These are phyloP conservation scores for Fusarium nematophilum DNA, from an alignment of 2,329 filamentous ascomycete genomes.

Conservation along the genomic window DNA sequence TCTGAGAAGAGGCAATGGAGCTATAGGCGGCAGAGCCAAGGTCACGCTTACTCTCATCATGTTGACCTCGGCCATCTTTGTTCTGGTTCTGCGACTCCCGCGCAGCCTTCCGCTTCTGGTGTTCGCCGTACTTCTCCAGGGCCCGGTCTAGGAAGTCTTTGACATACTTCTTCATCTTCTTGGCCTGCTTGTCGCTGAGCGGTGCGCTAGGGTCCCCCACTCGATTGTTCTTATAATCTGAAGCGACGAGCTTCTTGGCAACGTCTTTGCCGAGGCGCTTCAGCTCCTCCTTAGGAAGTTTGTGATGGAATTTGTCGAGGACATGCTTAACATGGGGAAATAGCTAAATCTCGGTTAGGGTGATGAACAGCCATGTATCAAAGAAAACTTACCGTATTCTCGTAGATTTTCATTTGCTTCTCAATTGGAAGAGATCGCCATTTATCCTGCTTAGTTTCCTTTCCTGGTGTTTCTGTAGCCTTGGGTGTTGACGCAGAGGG, in stretches of 20 bases:
- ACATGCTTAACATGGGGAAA: conserved; percentile 88
- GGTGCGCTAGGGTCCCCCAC: conserved; percentile 79
- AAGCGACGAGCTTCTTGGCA: conserved; percentile 88
- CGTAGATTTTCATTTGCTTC: conserved; percentile 95
- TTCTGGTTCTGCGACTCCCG: conserved; percentile 44
- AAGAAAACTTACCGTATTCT: conserved; percentile 79
- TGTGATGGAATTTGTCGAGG: conserved; percentile 86
- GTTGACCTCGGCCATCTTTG: conserved; percentile 18
- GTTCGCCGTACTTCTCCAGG: conserved; percentile 76
- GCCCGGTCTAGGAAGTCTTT: conserved; percentile 90
- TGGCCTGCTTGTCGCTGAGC: conserved; percentile 81
- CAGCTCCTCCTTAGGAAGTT: conserved; percentile 82
- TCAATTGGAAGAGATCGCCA: conserved; percentile 78
- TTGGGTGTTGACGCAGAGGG: conserved; percentile 73
- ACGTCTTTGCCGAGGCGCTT: conserved; percentile 74
- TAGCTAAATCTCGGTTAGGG: conserved; percentile 64
- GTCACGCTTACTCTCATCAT: conserved; percentile 13
- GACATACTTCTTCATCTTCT: conserved; percentile 85
- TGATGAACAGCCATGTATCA: too few relatives aligned
- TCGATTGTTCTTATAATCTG: conserved; percentile 91
- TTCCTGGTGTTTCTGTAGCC: conserved; percentile 63
- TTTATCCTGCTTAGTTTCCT: conserved; percentile 74
- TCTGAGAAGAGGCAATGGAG: conserved; percentile 36
- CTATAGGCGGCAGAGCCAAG: conserved; percentile 19
- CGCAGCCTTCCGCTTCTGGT: conserved; percentile 73